phyloP scores from a whole-genome alignment of 192 early-diverging fungal species.

The Powellomyces hirtus region DNA sequence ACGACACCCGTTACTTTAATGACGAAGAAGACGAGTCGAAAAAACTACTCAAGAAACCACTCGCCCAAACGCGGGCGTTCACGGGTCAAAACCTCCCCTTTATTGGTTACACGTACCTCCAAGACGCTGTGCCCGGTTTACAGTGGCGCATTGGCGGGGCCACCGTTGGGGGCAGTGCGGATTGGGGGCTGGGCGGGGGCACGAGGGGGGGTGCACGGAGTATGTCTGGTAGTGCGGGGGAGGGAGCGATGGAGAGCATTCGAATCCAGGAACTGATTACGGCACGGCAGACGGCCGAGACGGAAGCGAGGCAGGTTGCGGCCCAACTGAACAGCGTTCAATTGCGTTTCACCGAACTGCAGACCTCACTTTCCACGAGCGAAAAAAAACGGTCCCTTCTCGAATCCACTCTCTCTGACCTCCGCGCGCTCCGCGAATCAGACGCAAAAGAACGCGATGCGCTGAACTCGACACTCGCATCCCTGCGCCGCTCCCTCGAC shows the following conservation, averaged over 20 bases:
- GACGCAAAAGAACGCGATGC: conserved; percentile 17
- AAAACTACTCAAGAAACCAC: conserved; percentile 38
- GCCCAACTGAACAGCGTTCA: not conserved
- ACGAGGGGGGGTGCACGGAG: not conserved
- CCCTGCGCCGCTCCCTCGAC: conserved; percentile 22
- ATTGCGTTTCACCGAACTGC: conserved; percentile 8
- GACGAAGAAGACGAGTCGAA: conserved; percentile 69
- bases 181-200: too few relatives aligned
- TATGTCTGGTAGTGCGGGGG: not conserved
- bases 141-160: conserved; percentile 17
- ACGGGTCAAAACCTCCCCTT: conserved; percentile 80
- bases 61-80: conserved; percentile 53
- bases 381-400: conserved; percentile 21
- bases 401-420: conserved; percentile 12
- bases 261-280: conserved; percentile 6
- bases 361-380: conserved; percentile 1
- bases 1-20: conserved; percentile 89
- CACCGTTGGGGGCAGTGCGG: not conserved
- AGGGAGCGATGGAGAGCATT: not conserved
- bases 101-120: conserved; percentile 78
- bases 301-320: conserved; percentile 1
- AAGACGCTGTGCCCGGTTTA: conserved; percentile 33
- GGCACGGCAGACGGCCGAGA: conserved; percentile 18
- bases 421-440: conserved; percentile 7
- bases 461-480: conserved; percentile 21